Percentiles rank a stretch among this genome's conserved stretches.
These are phyloP conservation scores for Diplodia scrobiculata DNA, from an alignment of 2,329 filamentous ascomycete species.

Conservation along the genomic window DNA sequence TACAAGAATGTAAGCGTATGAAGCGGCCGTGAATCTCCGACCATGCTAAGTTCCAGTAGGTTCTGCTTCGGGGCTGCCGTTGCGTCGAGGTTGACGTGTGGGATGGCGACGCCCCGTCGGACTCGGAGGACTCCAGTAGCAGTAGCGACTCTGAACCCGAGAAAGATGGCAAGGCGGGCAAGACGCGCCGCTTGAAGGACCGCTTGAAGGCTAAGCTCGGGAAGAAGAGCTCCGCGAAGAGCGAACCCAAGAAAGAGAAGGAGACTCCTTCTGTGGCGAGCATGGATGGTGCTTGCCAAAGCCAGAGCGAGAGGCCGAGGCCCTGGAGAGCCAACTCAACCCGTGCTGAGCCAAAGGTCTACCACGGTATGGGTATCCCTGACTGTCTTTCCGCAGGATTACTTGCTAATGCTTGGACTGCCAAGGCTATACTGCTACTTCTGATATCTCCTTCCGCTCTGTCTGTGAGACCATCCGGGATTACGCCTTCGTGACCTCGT, in stretches of 20 bases:
- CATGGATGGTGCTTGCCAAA: background rate
- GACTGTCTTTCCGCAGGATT: background rate
- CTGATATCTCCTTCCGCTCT: conserved; percentile 80
- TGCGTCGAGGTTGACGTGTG: conserved; percentile 96
- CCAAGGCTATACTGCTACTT: conserved; percentile 72
- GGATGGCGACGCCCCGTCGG: conserved; percentile 65
- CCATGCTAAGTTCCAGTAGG: conserved; percentile 48
- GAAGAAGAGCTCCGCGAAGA: conserved; percentile 42
- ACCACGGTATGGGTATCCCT: conserved; percentile 61
- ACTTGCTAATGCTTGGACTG: background rate
- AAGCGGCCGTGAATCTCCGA: background rate
- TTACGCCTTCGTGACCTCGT: conserved; percentile 70
- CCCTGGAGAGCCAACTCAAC: conserved; percentile 41
- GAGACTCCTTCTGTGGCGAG: conserved; percentile 29
- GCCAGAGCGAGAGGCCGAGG: conserved; percentile 33
- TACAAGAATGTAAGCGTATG: conserved; percentile 68
- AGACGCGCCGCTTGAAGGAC: conserved; percentile 29
- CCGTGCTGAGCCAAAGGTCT: conserved; percentile 70
- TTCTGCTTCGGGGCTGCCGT: conserved; percentile 74
- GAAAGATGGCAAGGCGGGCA: conserved; percentile 36
- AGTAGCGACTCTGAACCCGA: conserved; percentile 34
- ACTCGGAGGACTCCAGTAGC: conserved; percentile 40
- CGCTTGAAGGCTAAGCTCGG: conserved; percentile 39
- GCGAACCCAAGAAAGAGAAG: conserved; percentile 35
- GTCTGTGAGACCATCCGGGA: conserved; percentile 81